Evolutionary conservation across 495 filamentous ascomycete genomes (phyloP).

Genomic region (Emericellopsis terricola): DNA sequence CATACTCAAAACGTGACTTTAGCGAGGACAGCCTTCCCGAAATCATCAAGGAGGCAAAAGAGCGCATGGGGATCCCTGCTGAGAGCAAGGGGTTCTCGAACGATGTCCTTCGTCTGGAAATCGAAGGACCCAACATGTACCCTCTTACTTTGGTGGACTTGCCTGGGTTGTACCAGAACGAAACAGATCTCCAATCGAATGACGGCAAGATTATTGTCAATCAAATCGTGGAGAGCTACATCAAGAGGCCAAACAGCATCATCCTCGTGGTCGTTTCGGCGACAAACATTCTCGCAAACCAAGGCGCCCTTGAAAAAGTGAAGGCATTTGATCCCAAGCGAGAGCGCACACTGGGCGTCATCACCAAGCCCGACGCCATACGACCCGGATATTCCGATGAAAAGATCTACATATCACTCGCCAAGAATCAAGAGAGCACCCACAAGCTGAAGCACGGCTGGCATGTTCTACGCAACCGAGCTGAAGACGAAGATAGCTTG

Average conservation of each 20-base stretch:
- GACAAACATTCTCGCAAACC: constrained; percentile 28
- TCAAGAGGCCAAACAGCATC: constrained; percentile 34
- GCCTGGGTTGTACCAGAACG: constrained; percentile 37
- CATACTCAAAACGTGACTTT: constrained; percentile 13
- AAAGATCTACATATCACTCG: constrained; percentile 4
- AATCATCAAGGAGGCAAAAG: constrained; percentile 24
- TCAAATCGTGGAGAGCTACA: constrained; percentile 37
- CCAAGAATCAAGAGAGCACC: constrained; percentile 5
- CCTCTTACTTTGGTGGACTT: constrained; percentile 53
- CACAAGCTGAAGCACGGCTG: constrained; percentile 23
- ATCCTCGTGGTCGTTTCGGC: constrained; percentile 40
- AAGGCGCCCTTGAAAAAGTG: constrained; percentile 26
- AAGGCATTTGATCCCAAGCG: constrained; percentile 23
- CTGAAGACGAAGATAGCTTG: constrained; percentile 18
- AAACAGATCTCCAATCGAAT: constrained; percentile 21
- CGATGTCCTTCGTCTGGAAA: constrained; percentile 46
- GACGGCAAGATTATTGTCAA: constrained; percentile 28
- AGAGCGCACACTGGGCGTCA: constrained; percentile 36
- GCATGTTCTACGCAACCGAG: constrained; percentile 48
- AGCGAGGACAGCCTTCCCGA: constrained; percentile 20
- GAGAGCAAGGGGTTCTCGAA: constrained; percentile 25
- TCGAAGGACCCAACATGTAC: constrained; percentile 36
- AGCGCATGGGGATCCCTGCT: constrained; percentile 15
- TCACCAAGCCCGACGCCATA: constrained; percentile 15
- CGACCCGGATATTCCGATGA: constrained; percentile 2